Evolutionary conservation across 306 rosid genomes (phyloP), one percentile per base, ranked within the genome.

Genomic region (Sicyos edulis): DNA sequence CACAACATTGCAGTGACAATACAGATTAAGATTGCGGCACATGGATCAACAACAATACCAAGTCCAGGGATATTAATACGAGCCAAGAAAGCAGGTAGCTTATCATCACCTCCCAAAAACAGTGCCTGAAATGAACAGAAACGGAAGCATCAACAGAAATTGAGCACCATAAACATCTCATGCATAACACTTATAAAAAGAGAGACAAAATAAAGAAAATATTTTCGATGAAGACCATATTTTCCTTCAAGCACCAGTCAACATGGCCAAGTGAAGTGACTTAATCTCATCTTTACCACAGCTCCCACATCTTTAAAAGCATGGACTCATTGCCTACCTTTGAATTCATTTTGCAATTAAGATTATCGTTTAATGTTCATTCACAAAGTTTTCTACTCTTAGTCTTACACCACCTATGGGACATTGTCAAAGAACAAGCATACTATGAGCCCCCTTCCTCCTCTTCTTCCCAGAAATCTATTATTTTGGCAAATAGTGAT

Each of bases 21-120:
- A n/a, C 81, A 75, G 70, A 88, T 92, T 73, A 93, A 73, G 77
- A 90, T 62, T 61, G 95, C 97, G 42, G 96, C 98, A 76, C 93
- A 93, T 45, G 98, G 98, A 74, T 93, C 98, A 45, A 87, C 91
- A 71, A 83, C 80, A n/a, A 93, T 45, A 75, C 83, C 88, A 49
- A 85, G 80, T 58, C 86, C 88, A 66, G 96, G 92, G 84, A 93
- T 85, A 24, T 71, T 72, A 24, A 83, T 92, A 47, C 97, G 96
- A 15, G 82, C 77, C 29, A 93, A 80, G 78, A 93, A 82, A 56
- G 77, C 42, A 32, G 98, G 97, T 74, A 93, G 81, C 73, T 87
- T 86, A 67, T 82, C 86, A 37, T 61, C 26, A 53, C 97, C 98
- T 80, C 98, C 98, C 78, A 90, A 84, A 40, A 93, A 87, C 59